These are phyloP conservation scores for Acanthochlamys bracteata DNA, from an alignment of 106 monocot species.

Conservation along the genomic window DNA sequence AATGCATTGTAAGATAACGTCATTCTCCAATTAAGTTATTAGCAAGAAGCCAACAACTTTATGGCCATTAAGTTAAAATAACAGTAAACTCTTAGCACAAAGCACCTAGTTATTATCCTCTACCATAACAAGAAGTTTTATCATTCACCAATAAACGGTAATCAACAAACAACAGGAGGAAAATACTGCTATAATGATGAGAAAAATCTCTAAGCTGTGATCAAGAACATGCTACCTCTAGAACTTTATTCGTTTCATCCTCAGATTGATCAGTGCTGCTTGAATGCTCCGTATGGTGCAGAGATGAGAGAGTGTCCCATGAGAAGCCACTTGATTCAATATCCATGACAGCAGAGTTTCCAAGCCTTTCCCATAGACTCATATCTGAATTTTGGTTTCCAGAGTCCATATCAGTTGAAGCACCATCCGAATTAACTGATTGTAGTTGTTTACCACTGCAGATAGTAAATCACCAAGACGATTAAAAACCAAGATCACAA, in stretches of 20 bases:
- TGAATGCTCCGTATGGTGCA: conserved; percentile 84
- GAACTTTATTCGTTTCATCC: conserved; percentile 71
- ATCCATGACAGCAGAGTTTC: conserved; percentile 49
- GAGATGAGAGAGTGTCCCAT: conserved; percentile 64
- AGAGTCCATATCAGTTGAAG: conserved; percentile 7
- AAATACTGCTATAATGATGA: background rate
- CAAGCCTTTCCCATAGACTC: conserved; percentile 89
- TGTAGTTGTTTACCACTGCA: conserved; percentile 23
- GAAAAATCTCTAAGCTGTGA: no score
- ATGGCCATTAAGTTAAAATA: no score
- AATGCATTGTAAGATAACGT: no score
- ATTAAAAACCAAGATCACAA: background rate
- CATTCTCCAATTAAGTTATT: no score
- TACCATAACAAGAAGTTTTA: no score
- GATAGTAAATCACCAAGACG: background rate
- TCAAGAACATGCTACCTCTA: conserved; percentile 48
- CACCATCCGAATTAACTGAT: conserved; percentile 10
- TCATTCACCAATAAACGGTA: no score
- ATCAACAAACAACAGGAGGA: background rate
- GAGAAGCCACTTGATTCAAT: conserved; percentile 67
- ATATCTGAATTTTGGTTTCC: conserved; percentile 38
- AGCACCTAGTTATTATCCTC: no score
- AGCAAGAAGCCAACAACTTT: no score
- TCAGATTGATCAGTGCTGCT: conserved; percentile 72
- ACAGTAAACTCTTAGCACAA: no score